Percentiles rank a stretch among this genome's conserved stretches.
phyloP scores from a whole-genome alignment of 768 basidiomycete genomes.

The Leccinum aurantiacum region DNA sequence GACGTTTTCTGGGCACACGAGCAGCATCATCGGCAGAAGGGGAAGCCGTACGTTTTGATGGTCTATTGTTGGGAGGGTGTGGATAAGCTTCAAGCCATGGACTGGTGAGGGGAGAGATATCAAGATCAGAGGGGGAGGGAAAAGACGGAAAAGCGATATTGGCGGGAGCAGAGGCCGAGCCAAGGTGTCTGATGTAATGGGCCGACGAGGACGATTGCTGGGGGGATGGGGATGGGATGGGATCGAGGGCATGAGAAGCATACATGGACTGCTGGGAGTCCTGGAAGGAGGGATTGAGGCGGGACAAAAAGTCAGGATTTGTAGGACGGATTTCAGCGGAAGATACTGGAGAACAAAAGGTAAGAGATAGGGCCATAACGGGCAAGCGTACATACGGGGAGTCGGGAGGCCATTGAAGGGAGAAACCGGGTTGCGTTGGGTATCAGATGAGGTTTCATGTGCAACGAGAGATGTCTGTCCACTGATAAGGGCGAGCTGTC shows the following conservation, averaged over 20 bases:
- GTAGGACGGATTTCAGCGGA: slow-evolving; percentile 68
- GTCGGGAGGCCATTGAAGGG: slow-evolving; percentile 60
- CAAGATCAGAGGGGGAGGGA: slow-evolving; percentile 53
- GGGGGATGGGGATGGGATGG: slow-evolving; percentile 29
- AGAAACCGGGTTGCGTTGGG: slow-evolving; percentile 35
- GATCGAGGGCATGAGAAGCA: slow-evolving; percentile 26
- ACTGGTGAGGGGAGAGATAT: slow-evolving; percentile 78
- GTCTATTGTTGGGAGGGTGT: slow-evolving; percentile 30
- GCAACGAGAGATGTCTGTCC: slow-evolving; percentile 39
- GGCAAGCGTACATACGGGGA: slow-evolving; percentile 48
- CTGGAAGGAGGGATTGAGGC: slow-evolving; percentile 53
- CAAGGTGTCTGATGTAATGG: slow-evolving; percentile 37
- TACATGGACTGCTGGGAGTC: slow-evolving; percentile 29
- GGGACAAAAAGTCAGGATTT: slow-evolving; percentile 59
- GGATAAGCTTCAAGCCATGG: slow-evolving; percentile 74
- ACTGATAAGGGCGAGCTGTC: slow-evolving; percentile 69
- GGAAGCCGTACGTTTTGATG: slow-evolving; percentile 55
- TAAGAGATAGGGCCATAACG: slow-evolving; percentile 15
- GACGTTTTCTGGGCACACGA: slow-evolving; percentile 52
- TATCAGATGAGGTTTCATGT: slow-evolving; percentile 36
- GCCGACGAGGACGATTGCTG: slow-evolving; percentile 30
- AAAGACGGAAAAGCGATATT: slow-evolving; percentile 66
- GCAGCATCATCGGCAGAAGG: slow-evolving; percentile 53
- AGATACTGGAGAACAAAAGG: slow-evolving; percentile 41
- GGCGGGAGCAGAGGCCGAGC: slow-evolving; percentile 66